Evolutionary conservation across 192 early-diverging fungal species (phyloP), one percentile per base, ranked within the genome.

Genomic region (Coemansia sp.): DNA sequence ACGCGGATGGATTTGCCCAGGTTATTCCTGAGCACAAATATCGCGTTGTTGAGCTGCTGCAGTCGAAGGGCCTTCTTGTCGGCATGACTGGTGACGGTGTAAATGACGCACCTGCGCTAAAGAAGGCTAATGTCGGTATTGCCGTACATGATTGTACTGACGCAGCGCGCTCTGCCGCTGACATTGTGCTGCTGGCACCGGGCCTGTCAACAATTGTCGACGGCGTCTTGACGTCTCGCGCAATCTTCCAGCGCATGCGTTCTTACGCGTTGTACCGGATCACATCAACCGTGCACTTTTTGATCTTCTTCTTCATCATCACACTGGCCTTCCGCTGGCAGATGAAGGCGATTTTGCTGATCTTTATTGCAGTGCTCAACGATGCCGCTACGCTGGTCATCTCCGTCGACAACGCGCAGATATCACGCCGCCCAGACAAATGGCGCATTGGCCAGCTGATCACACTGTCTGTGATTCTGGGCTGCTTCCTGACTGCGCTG

Each of bases 11-110:
- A 56, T 98, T 98, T 79, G 95, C 93, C 15, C 92, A 96, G 72
- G 95, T 98, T 31, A 95, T 94, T 80, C 95, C 95, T 55, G 95
- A 98, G 76, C 94, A 98, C 90, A 98, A 98, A 81, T 95, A 92
- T 83, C 85, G 88, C 31, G 94, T 98, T n/a, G 95, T 98, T 36
- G 94, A 98, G 81, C 73, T 96, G 42, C 77, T 98, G 26, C 95
- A 98, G 79, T 89, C 93, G 48, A 85, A 88, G 63, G 90, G 89
- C n/a, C 67, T 87, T 20, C 70, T 92, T 10, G 90, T 93, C 58
- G 91, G 92, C 69, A 97, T 98, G 95, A 97, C 95, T 40, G 96
- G 96, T 71, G 95, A 95, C 80, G 93, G 94, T 79, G 92, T 95
- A 52, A 98, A 98, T 74, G 96, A 98, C 76, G 96, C 96, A 14